Base-by-base conservation (phyloP, 1,284 basidiomycete species). In the Fomitopsis schrenkii region DNA sequence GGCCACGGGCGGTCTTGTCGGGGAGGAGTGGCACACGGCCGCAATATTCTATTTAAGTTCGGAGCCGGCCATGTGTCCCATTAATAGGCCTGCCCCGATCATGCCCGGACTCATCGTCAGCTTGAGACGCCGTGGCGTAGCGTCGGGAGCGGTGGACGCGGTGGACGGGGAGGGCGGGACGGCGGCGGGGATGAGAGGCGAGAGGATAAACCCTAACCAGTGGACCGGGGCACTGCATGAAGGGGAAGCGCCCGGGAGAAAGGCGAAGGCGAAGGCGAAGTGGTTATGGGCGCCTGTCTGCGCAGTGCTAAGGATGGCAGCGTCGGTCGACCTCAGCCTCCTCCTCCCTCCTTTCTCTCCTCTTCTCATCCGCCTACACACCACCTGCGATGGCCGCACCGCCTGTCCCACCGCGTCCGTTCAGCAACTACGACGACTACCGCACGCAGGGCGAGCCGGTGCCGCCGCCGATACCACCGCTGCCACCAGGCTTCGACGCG, bases 391-490 rank as follows among this genome's bases (percentile, higher is more conserved):
- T 72, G 72, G 59, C 67, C 33, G 68, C 67, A 28, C 71, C 71
- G 26, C 71, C 70, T 9, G 67, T 72, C 12, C 71, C 71, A 10
- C 71, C 71, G 2, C 64, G 70, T 36, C 70, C 70, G 7, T 68
- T 69, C 55, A 66, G 67, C 55, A 60, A 66, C 63, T 71, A 72
- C 68, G 67, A 68, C 62, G 50, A 59, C 38, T 57, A 59, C 58
- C 42, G 35, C 57, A 59, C 19, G 57, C 62, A 19, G 58, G 42
- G 15, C 57, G 38, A 30, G 53, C 62, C 36, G 45, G 55, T 12
- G 28, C 75, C 77, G 5, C 80, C 80, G 0, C 70, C 75, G 10
- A 36, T 81, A 0, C 80, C 81, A 2, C 80, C 81, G n/a, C 71
- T 75, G 1, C 81, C 80, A 8, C 74, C 76, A 2, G 65, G 74